Evolutionary conservation across 768 basidiomycete genomes (phyloP).

Genomic region (Sarcodon sp.): DNA sequence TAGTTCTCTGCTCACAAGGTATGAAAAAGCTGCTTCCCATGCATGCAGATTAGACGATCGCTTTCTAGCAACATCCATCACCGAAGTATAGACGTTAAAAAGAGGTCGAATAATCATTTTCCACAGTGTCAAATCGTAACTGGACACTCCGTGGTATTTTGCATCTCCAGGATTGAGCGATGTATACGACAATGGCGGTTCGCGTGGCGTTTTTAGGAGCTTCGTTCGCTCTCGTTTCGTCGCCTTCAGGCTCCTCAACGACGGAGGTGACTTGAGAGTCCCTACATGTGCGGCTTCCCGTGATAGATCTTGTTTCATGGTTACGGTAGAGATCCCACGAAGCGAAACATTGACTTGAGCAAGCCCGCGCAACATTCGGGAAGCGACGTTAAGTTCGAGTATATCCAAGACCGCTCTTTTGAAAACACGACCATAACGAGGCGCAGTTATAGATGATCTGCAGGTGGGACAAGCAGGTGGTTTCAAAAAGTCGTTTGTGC

Average conservation of each 20-base stretch:
- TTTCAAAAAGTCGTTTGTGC: slow-evolving; percentile 22
- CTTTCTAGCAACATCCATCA: slow-evolving; percentile 25
- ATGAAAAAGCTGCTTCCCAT: slow-evolving; percentile 48
- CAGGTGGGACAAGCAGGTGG: slow-evolving; percentile 55
- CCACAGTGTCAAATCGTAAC: slow-evolving; percentile 25
- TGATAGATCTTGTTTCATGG: slow-evolving; percentile 3
- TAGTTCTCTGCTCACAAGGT: slow-evolving; percentile 36
- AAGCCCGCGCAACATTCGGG: slow-evolving; percentile 35
- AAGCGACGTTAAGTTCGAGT: slow-evolving; percentile 48
- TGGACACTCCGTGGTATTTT: slow-evolving; percentile 18
- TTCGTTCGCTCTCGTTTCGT: slow-evolving; percentile 7
- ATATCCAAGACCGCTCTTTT: slow-evolving; percentile 57
- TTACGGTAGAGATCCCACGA: slow-evolving; percentile 14
- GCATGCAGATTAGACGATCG: slow-evolving; percentile 45
- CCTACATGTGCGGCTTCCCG: not conserved
- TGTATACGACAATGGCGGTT: slow-evolving; percentile 13
- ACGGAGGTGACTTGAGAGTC: not conserved
- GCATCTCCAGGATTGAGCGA: slow-evolving; percentile 15
- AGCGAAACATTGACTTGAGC: slow-evolving; percentile 15
- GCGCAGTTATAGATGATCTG: slow-evolving; percentile 39
- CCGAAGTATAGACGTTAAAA: slow-evolving; percentile 24
- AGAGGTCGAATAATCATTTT: slow-evolving; percentile 20
- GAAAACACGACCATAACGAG: slow-evolving; percentile 46
- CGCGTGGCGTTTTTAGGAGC: slow-evolving; percentile 6
- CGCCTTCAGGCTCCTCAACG: slow-evolving; percentile 1